Evolutionary conservation across 2,329 filamentous ascomycete species (phyloP), one percentile per base, ranked within the genome.

Genomic region (Lasiodiplodia hormozganensis): DNA sequence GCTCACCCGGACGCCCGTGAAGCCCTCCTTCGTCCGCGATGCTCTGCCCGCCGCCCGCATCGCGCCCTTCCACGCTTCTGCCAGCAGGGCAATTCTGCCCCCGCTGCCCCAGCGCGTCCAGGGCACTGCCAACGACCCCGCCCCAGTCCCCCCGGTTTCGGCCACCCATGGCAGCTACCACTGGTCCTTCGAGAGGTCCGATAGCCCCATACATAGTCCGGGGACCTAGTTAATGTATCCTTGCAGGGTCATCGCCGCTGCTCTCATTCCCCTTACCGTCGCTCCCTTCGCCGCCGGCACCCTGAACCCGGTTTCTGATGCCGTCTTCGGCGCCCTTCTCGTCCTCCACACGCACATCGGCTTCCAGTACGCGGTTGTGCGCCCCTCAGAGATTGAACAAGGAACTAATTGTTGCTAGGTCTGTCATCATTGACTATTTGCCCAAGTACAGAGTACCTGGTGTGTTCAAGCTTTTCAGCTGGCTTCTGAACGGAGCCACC

Each of bases 311-410:
- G 85, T 91, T 72, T 87, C 91, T 76, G 96, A 99, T 80, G 94
- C 94, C 71, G 82, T 94, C 73, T 88, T 99, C 72, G 95, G 93
- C 84, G 90, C 89, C 70, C 84, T 92, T 62, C 83, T 97, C 73
- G 88, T 99, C 72, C 85, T 98, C 74, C 96, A 99, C 88, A 96
- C 93, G 69, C 95, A 98, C 85, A 91, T 97, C 78, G 96, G 96
- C 76, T 96, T 99, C 84, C 90, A 97, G 87, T 90, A 85, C 68
- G 86, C 80, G 14, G 14, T 23, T 36, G 25, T 25, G 4, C 8
- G 7, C 3, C 58, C 6, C 12, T 36, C 7, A 23, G 21, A n/a
- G 11, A 36, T 54, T 23, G 21, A 36, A 28, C 54, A 54, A n/a
- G 70, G 21, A 23, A 18, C 54, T 57, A 52, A 52, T 53, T 7